Conservation (phyloP, 768 basidiomycete genomes). For the Xerocomellus amylosporus region DNA sequence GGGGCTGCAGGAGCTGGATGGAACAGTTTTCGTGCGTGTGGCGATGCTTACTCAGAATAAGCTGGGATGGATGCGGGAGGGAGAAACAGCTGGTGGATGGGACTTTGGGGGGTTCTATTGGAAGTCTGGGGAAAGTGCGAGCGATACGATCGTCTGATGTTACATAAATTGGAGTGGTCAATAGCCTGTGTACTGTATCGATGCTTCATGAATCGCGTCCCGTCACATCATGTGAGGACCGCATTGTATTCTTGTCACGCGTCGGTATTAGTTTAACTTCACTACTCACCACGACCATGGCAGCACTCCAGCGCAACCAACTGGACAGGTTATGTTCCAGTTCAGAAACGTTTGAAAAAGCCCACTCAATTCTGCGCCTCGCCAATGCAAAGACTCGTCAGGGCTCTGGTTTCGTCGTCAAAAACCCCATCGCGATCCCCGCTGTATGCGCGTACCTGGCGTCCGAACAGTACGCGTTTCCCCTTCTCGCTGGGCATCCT, state of each 20-base stretch:
- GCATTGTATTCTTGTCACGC: no score
- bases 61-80: constrained; percentile 42
- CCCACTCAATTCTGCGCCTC: constrained; percentile 22
- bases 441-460: constrained; percentile 33
- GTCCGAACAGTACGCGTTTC: constrained; percentile 29
- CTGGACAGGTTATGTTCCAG: constrained; percentile 22
- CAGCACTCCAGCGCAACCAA: constrained; percentile 15
- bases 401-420: constrained; percentile 29
- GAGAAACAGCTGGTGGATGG: constrained; percentile 27
- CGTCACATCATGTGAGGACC: no score
- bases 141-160: not conserved
- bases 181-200: no score
- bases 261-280: no score
- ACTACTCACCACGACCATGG: constrained; percentile 11
- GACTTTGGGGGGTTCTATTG: constrained; percentile 20
- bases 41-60: constrained; percentile 50
- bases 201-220: no score
- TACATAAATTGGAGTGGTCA: not conserved
- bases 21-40: constrained; percentile 59
- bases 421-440: constrained; percentile 23
- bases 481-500: not conserved
- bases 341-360: constrained; percentile 22
- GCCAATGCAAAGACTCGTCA: constrained; percentile 24
- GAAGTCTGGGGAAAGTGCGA: not conserved
- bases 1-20: constrained; percentile 42